Percentiles rank a stretch among this genome's conserved stretches.
Conservation (phyloP, 305 asterid species). For the Fraxinus floribunda region DNA sequence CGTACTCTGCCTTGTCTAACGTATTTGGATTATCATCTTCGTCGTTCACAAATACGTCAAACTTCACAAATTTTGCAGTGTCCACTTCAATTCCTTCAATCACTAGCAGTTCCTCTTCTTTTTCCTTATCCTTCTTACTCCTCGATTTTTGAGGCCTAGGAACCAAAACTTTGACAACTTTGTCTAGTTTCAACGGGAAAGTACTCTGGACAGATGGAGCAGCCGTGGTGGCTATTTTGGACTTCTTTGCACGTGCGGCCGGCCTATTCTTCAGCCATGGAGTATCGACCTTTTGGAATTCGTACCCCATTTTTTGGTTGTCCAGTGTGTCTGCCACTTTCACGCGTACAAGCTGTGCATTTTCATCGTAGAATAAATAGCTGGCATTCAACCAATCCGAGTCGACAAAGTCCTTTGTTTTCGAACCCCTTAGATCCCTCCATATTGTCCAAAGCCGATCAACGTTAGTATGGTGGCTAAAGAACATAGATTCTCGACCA, state of each 20-base stretch:
- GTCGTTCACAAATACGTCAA: conserved; percentile 51
- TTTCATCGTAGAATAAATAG: conserved; percentile 45
- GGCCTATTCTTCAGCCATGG: conserved; percentile 48
- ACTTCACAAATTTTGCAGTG: conserved; percentile 29
- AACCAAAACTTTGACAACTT: conserved; percentile 40
- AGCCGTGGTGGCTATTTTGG: conserved; percentile 30
- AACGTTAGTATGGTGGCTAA: conserved; percentile 43
- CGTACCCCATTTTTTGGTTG: conserved; percentile 35
- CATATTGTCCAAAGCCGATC: conserved; percentile 59
- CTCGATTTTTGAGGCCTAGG: conserved; percentile 47
- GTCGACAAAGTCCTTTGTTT: conserved; percentile 31
- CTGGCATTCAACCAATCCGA: conserved; percentile 40
- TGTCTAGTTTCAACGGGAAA: conserved; percentile 43
- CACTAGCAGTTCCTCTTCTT: conserved; percentile 46
- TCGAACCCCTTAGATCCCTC: conserved; percentile 31
- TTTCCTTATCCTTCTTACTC: conserved; percentile 37
- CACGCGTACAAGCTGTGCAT: conserved; percentile 41
- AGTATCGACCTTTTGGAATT: conserved; percentile 34
- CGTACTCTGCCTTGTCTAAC: conserved; percentile 50
- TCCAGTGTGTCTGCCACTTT: conserved; percentile 33
- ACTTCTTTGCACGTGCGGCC: conserved; percentile 25
- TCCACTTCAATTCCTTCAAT: conserved; percentile 47
- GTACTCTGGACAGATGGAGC: conserved; percentile 17
- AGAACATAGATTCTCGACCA: conserved; percentile 38
- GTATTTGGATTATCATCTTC: conserved; percentile 41